A percentile compares a stretch with the other conserved stretches of the same genome.
Evolutionary conservation across 768 basidiomycete genomes (phyloP).

Genomic region (Lepiota brunneoincarnata): DNA sequence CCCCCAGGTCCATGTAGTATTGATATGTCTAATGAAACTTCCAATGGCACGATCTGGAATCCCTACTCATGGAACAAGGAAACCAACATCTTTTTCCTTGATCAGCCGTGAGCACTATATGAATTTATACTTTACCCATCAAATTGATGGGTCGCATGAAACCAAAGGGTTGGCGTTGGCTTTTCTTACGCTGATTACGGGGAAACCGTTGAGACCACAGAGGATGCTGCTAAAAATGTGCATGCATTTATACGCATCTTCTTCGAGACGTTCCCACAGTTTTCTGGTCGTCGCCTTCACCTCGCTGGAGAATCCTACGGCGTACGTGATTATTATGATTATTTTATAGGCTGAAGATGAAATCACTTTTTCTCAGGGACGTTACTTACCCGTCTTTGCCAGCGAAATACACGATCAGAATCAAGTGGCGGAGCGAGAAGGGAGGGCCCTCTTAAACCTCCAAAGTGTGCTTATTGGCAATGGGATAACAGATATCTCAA

Average conservation of each 20-base stretch:
- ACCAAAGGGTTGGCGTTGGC: neutral
- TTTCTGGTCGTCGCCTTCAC: constrained; percentile 65
- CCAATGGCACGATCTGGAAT: constrained; percentile 50
- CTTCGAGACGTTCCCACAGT: constrained; percentile 75
- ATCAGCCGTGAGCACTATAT: constrained; percentile 56
- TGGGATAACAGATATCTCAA: constrained; percentile 45
- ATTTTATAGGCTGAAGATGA: constrained; percentile 11
- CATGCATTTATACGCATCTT: constrained; percentile 77
- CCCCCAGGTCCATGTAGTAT: constrained; percentile 42
- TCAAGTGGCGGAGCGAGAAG: constrained; percentile 43
- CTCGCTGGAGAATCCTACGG: constrained; percentile 81
- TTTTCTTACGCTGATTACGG: constrained; percentile 60
- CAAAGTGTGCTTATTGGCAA: constrained; percentile 68
- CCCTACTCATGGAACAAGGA: constrained; percentile 68
- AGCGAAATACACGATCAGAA: constrained; percentile 78
- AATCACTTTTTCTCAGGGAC: constrained; percentile 42
- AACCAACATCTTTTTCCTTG: constrained; percentile 62
- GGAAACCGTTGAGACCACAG: constrained; percentile 69
- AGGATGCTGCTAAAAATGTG: constrained; percentile 74
- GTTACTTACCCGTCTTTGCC: constrained; percentile 73
- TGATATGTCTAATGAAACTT: constrained; percentile 49
- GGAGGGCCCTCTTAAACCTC: constrained; percentile 59
- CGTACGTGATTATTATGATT: neutral
- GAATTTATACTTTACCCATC: constrained; percentile 53
- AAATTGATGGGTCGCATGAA: constrained; percentile 40